Percentiles rank a stretch among this genome's conserved stretches.
phyloP scores from a whole-genome alignment of 192 early-diverging fungal species.

The Chytriomyces confervae region DNA sequence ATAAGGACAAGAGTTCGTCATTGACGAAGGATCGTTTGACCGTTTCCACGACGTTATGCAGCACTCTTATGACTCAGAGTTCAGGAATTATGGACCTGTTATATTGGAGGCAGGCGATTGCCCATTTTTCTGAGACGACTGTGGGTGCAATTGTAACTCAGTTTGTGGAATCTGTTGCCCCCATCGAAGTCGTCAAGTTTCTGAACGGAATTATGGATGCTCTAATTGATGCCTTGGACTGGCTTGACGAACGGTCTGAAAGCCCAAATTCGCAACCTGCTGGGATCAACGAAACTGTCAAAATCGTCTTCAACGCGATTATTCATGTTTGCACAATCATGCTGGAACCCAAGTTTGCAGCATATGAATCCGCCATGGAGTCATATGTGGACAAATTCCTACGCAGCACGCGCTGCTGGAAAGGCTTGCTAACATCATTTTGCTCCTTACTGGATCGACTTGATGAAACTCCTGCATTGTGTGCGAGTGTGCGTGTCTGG shows the following conservation, averaged over 20 bases:
- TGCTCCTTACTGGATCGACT: slow-evolving; percentile 45
- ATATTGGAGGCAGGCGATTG: slow-evolving; percentile 60
- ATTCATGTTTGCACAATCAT: slow-evolving; percentile 65
- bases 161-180: slow-evolving; percentile 49
- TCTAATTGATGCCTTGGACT: slow-evolving; percentile 65
- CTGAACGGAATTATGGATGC: slow-evolving; percentile 66
- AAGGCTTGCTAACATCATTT: slow-evolving; percentile 40
- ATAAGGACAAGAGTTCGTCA: slow-evolving; percentile 36
- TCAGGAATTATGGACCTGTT: slow-evolving; percentile 66
- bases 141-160: slow-evolving; percentile 41
- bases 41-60: slow-evolving; percentile 66
- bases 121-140: slow-evolving; percentile 39
- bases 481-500: slow-evolving; percentile 68
- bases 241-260: not conserved
- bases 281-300: slow-evolving; percentile 16
- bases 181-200: slow-evolving; percentile 76
- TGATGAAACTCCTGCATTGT: slow-evolving; percentile 49
- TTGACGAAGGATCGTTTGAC: slow-evolving; percentile 54
- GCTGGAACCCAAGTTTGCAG: slow-evolving; percentile 64
- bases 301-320: slow-evolving; percentile 56
- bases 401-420: slow-evolving; percentile 45
- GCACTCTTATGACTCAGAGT: slow-evolving; percentile 71
- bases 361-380: slow-evolving; percentile 63
- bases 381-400: slow-evolving; percentile 64
- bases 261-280: not conserved